These are phyloP conservation scores for Hanseniaspora meyeri DNA, from an alignment of 805 yeast species.

Conservation along the genomic window DNA sequence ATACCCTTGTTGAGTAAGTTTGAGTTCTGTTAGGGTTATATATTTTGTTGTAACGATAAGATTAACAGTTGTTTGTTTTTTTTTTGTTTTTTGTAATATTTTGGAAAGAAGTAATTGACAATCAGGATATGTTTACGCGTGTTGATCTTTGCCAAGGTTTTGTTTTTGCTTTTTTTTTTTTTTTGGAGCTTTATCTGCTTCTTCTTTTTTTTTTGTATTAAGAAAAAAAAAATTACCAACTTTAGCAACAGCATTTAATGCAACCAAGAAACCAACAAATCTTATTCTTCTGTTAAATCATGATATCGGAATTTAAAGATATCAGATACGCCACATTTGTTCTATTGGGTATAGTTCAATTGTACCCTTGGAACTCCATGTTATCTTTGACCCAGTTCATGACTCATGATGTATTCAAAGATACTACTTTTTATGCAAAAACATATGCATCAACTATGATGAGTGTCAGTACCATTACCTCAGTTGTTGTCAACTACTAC, in stretches of 20 bases:
- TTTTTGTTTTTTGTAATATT: not conserved
- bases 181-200: not conserved
- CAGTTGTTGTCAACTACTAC: conserved; percentile 46
- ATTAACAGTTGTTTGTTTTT: no score
- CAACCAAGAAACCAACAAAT: no score
- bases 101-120: not conserved
- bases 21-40: conserved; percentile 33
- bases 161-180: not conserved
- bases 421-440: conserved; percentile 39
- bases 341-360: conserved; percentile 58
- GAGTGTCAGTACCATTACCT: conserved; percentile 66
- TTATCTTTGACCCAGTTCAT: conserved; percentile 78
- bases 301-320: conserved; percentile 15
- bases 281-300: not conserved
- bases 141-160: no score
- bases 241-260: no score
- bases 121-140: no score
- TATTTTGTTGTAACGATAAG: not conserved
- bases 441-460: conserved; percentile 74
- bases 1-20: conserved; percentile 74
- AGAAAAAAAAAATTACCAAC: not conserved
- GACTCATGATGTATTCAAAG: conserved; percentile 40
- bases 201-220: not conserved
- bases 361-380: conserved; percentile 97
- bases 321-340: conserved; percentile 45